A percentile compares a stretch with the other conserved stretches of the same genome.
phyloP scores from a whole-genome alignment of 768 basidiomycete genomes.

The Rhodotorula diobovata region DNA sequence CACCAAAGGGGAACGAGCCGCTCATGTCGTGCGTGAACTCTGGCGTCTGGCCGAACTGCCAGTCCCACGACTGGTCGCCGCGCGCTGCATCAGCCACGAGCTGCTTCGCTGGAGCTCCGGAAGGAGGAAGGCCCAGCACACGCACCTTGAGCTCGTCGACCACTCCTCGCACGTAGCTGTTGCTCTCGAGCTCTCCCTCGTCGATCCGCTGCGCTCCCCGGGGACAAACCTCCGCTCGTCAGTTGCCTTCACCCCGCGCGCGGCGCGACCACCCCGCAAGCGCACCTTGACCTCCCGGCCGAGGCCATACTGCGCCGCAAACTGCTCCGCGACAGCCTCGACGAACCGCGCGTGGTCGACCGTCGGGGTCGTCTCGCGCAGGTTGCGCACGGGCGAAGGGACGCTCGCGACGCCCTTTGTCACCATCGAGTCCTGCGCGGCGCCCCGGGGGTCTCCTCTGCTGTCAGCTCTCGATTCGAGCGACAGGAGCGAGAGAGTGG shows the following conservation, averaged over 20 bases:
- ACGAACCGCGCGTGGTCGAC: constrained; percentile 69
- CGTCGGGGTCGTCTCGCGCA: constrained; percentile 55
- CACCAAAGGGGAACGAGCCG: constrained; percentile 44
- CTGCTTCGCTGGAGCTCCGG: not conserved
- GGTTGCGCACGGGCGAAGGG: constrained; percentile 84
- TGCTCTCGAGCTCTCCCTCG: constrained; percentile 51
- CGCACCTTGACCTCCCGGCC: constrained; percentile 26
- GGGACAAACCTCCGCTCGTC: not conserved
- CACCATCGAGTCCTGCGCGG: constrained; percentile 68
- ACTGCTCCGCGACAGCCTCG: constrained; percentile 63
- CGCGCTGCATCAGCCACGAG: not conserved
- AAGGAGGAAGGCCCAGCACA: constrained; percentile 9
- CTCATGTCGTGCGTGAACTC: constrained; percentile 70
- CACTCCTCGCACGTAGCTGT: constrained; percentile 63
- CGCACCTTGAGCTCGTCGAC: constrained; percentile 69
- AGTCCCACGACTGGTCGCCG: constrained; percentile 74
- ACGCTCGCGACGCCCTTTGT: constrained; percentile 86
- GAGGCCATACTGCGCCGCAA: constrained; percentile 57
- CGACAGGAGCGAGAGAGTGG: not conserved
- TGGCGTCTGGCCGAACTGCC: constrained; percentile 88
- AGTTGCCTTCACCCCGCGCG: no score
- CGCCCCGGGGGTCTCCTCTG: no score
- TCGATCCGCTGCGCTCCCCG: constrained; percentile 53
- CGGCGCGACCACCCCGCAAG: no score
- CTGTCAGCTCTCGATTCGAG: not conserved